These are phyloP conservation scores for Pilaira anomala DNA, from an alignment of 192 early-diverging fungal species.

Conservation along the genomic window DNA sequence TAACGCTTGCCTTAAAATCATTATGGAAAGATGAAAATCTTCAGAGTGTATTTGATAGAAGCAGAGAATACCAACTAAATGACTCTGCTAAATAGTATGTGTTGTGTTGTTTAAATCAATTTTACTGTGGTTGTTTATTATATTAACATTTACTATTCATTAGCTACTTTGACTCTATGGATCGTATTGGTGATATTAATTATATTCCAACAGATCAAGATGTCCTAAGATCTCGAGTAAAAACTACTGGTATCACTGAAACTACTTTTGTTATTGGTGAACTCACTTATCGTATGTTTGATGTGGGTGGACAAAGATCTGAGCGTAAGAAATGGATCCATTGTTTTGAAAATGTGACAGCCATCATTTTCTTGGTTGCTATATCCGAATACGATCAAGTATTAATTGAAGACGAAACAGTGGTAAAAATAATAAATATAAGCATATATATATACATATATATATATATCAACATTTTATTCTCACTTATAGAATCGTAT, in stretches of 20 bases:
- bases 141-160: not conserved
- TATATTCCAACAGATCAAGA: constrained; percentile 95
- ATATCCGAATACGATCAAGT: constrained; percentile 96
- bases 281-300: constrained; percentile 94
- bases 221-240: constrained; percentile 93
- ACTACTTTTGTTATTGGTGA: constrained; percentile 91
- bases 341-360: constrained; percentile 97
- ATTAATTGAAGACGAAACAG: constrained; percentile 93
- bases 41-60: constrained; percentile 73
- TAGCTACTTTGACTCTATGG: constrained; percentile 95
- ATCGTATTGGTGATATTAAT: constrained; percentile 75
- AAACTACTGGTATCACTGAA: constrained; percentile 97
- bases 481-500: constrained; percentile 72
- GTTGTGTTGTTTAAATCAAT: not conserved
- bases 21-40: constrained; percentile 86
- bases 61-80: constrained; percentile 93
- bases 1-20: constrained; percentile 72
- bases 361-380: constrained; percentile 94
- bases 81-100: constrained; percentile 94
- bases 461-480: not conserved
- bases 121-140: not conserved
- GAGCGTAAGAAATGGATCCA: constrained; percentile 99
- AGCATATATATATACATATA: not conserved
- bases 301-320: constrained; percentile 96
- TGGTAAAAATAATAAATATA: constrained; percentile 44